Conservation (phyloP, 805 yeast species). For the Citeromyces matritensis region DNA sequence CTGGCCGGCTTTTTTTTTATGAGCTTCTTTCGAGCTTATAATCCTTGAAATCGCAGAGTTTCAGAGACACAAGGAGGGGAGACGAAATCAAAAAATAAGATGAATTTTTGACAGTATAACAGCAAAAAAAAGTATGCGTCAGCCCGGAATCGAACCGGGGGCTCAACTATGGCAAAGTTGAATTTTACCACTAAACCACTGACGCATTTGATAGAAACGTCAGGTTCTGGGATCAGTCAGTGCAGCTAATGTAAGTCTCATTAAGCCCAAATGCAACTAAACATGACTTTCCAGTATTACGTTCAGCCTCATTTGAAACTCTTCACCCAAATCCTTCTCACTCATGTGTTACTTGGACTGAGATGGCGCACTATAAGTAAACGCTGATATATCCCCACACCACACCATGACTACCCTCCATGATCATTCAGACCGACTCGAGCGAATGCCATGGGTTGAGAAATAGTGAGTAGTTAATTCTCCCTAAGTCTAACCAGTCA, state of each 20-base stretch:
- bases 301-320: too few species aligned
- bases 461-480: slow-evolving; percentile 40
- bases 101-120: too few species aligned
- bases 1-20: too few species aligned
- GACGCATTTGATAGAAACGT: neutral
- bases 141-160: slow-evolving; percentile 4
- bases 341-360: too few species aligned
- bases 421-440: slow-evolving; percentile 17
- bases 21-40: too few species aligned
- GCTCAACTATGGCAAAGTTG: slow-evolving; percentile 2
- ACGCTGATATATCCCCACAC: neutral
- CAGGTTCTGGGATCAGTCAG: neutral
- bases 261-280: too few species aligned
- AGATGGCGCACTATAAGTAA: neutral
- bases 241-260: too few species aligned
- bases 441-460: slow-evolving; percentile 82
- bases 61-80: too few species aligned
- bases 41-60: too few species aligned
- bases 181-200: slow-evolving; percentile 1
- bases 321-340: too few species aligned
- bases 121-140: slow-evolving; percentile 1
- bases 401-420: slow-evolving; percentile 4
- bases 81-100: too few species aligned
- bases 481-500: slow-evolving; percentile 1
- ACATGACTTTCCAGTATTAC: too few species aligned